These are phyloP conservation scores for Bertia moriformis DNA, from an alignment of 2,329 filamentous ascomycete genomes.

Conservation along the genomic window DNA sequence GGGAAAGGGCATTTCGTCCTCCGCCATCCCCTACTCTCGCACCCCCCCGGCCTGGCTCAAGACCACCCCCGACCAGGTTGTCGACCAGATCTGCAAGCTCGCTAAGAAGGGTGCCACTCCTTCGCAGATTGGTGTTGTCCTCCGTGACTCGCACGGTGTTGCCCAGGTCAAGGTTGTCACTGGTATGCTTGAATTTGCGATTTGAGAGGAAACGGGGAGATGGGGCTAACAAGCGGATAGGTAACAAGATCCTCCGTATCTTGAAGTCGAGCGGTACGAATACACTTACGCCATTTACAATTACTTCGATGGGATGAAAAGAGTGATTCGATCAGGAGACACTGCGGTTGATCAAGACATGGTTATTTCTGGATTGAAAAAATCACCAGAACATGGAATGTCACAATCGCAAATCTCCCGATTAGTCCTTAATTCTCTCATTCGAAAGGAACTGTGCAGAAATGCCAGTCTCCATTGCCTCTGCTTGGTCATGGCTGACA, in stretches of 20 bases:
- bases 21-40: constrained; percentile 93
- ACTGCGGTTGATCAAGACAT: too few relatives aligned
- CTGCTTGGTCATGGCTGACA: constrained; percentile 84
- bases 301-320: constrained; percentile 14
- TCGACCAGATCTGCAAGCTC: constrained; percentile 98
- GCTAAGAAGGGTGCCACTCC: constrained; percentile 97
- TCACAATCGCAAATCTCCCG: too few relatives aligned
- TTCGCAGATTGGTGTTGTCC: constrained; percentile 96
- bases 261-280: constrained; percentile 91
- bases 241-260: constrained; percentile 99
- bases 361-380: too few relatives aligned
- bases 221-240: constrained; percentile 33
- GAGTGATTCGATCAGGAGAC: too few relatives aligned
- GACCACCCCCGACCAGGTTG: constrained; percentile 94
- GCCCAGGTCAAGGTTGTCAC: constrained; percentile 96
- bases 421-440: background rate
- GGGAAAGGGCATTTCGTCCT: constrained; percentile 96
- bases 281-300: constrained; percentile 16
- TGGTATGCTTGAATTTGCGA: constrained; percentile 61
- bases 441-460: background rate
- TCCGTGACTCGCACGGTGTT: constrained; percentile 95
- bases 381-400: too few relatives aligned
- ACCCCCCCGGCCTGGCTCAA: constrained; percentile 89
- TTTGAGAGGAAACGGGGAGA: constrained; percentile 3
- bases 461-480: constrained; percentile 35